Evolutionary conservation across 441 rosid species (phyloP).

Genomic region (Hypseocharis bilobata): DNA sequence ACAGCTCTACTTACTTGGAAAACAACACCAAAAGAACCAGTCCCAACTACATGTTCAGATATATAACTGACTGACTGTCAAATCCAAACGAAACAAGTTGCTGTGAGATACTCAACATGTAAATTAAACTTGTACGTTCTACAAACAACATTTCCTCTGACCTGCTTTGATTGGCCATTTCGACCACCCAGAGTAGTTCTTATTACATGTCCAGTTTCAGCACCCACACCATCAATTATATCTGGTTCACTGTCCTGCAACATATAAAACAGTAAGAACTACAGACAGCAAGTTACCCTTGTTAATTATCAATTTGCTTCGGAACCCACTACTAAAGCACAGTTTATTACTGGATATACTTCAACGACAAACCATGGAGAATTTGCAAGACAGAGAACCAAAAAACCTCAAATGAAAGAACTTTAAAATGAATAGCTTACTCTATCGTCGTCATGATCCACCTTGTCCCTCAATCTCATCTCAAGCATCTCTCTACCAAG

Average conservation of each 20-base stretch:
- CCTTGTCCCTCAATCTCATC: constrained; percentile 73
- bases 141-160: constrained; percentile 25
- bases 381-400: neutral
- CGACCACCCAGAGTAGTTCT: constrained; percentile 76
- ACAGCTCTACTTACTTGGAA: constrained; percentile 65
- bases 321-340: neutral
- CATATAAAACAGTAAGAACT: neutral
- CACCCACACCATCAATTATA: constrained; percentile 72
- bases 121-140: neutral
- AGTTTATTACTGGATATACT: neutral
- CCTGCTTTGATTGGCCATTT: constrained; percentile 88
- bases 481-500: constrained; percentile 87
- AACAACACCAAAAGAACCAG: constrained; percentile 93
- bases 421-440: constrained; percentile 33
- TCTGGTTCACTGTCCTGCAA: constrained; percentile 90
- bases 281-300: neutral
- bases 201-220: constrained; percentile 85
- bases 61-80: constrained; percentile 76
- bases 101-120: constrained; percentile 4
- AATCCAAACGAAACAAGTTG: constrained; percentile 22
- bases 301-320: neutral
- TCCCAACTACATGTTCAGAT: constrained; percentile 90
- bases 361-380: neutral
- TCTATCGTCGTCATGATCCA: constrained; percentile 69
- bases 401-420: constrained; percentile 2